Percentiles rank a stretch among this genome's conserved stretches.
These are phyloP conservation scores for Cryptococcus neoformans DNA, from an alignment of 1,284 basidiomycete genomes.

Conservation along the genomic window DNA sequence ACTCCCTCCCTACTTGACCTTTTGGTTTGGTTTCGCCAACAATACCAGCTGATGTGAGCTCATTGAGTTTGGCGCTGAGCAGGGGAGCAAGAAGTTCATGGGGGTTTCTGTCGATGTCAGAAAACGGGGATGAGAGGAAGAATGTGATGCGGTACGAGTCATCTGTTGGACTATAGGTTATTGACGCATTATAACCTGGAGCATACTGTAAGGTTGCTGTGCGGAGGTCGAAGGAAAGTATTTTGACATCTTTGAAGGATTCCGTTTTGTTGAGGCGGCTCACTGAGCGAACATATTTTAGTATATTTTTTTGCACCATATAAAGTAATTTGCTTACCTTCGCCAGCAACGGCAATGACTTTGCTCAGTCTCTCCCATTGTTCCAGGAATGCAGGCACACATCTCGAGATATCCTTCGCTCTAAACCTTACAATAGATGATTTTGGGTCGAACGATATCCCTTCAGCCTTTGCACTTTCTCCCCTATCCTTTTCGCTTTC, in stretches of 20 bases:
- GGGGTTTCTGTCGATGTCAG: constrained; percentile 17
- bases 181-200: constrained; percentile 38
- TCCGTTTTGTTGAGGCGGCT: constrained; percentile 71
- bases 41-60: constrained; percentile 15
- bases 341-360: constrained; percentile 85
- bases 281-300: constrained; percentile 52
- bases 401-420: constrained; percentile 77
- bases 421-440: constrained; percentile 82
- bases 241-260: constrained; percentile 65
- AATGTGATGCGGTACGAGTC: constrained; percentile 45
- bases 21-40: not conserved
- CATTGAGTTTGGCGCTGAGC: constrained; percentile 39
- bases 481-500: not conserved
- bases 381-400: constrained; percentile 80
- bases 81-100: constrained; percentile 33
- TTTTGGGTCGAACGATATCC: constrained; percentile 77
- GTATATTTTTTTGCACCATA: not conserved
- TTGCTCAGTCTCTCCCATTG: constrained; percentile 89
- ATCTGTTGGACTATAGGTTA: constrained; percentile 40
- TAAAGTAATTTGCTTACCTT: constrained; percentile 55
- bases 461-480: constrained; percentile 23
- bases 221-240: constrained; percentile 82
- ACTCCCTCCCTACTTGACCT: constrained; percentile 25
- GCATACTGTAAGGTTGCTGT: constrained; percentile 80
- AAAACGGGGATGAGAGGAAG: constrained; percentile 8